A percentile compares a stretch with the other conserved stretches of the same genome.
phyloP scores from a whole-genome alignment of 202 grass and related monocot genomes.

The Digitaria exilis region DNA sequence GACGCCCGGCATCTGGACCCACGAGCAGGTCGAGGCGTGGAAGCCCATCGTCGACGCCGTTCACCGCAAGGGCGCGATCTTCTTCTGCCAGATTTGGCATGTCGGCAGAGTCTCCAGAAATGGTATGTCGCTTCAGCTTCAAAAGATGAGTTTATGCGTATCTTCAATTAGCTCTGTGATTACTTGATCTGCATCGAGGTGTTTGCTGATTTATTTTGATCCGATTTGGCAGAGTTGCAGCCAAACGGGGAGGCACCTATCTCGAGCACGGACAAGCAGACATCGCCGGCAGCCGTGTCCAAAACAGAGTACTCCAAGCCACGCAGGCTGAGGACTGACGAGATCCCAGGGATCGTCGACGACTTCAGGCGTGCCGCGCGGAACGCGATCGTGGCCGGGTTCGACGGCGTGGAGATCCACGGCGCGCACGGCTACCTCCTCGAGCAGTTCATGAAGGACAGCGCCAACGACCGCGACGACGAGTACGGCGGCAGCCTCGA shows the following conservation, averaged over 20 bases:
- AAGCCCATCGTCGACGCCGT: constrained; percentile 60
- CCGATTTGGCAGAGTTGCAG: neutral
- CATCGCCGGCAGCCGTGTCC: too few relatives aligned
- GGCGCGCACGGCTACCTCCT: neutral
- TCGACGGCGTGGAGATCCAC: neutral
- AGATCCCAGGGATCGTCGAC: neutral
- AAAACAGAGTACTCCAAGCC: neutral
- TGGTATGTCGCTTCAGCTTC: too few relatives aligned
- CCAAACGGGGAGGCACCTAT: neutral
- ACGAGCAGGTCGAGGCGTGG: constrained; percentile 66
- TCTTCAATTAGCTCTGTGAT: too few relatives aligned
- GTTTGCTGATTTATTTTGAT: neutral
- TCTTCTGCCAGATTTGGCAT: constrained; percentile 65
- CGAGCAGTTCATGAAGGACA: neutral
- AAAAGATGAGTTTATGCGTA: too few relatives aligned
- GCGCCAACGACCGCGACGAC: neutral
- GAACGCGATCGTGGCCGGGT: neutral
- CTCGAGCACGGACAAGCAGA: neutral
- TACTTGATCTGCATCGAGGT: neutral
- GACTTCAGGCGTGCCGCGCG: neutral
- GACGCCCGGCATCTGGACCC: constrained; percentile 69
- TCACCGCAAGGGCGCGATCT: constrained; percentile 45
- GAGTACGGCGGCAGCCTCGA: neutral
- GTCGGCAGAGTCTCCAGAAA: constrained; percentile 36
- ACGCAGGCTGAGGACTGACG: neutral